Conservation (phyloP, 2,329 filamentous ascomycete species). For the Endoconidiophora polonica region DNA sequence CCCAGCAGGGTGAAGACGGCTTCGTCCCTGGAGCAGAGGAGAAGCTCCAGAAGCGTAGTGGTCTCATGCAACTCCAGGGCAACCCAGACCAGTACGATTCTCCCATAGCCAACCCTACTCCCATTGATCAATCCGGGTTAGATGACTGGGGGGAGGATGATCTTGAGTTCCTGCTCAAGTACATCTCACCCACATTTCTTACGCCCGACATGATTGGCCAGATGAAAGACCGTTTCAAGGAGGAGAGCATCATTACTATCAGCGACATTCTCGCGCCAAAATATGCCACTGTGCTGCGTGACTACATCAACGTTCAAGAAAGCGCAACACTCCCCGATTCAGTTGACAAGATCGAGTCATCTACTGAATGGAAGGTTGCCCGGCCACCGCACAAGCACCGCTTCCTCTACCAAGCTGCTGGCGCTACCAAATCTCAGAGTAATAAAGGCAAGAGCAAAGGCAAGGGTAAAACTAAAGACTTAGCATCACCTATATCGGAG, state of each 20-base stretch:
- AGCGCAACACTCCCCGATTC: conserved; percentile 27
- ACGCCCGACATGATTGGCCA: conserved; percentile 81
- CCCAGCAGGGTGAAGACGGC: conserved; percentile 83
- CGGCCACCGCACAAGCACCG: conserved; percentile 89
- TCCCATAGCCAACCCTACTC: conserved; percentile 46
- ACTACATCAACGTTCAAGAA: conserved; percentile 54
- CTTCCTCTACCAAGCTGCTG: conserved; percentile 55
- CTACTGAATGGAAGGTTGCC: conserved; percentile 55
- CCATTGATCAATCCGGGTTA: conserved; percentile 27
- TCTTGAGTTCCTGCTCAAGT: conserved; percentile 77
- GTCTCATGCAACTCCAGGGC: conserved; percentile 80
- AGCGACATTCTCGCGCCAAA: conserved; percentile 62
- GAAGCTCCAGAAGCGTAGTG: conserved; percentile 74
- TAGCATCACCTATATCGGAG: conserved; percentile 48
- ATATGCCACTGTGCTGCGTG: conserved; percentile 55
- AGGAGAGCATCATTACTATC: conserved; percentile 71
- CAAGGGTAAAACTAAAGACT: conserved; percentile 6
- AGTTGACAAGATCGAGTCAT: conserved; percentile 39
- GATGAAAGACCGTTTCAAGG: conserved; percentile 61
- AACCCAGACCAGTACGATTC: conserved; percentile 80
- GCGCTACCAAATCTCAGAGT: conserved; percentile 22
- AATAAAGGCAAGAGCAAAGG: conserved; percentile 14
- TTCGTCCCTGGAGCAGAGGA: conserved; percentile 80
- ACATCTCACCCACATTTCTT: conserved; percentile 76
- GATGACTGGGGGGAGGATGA: conserved; percentile 57